A percentile compares a stretch with the other conserved stretches of the same genome.
Evolutionary conservation across 2,329 filamentous ascomycete genomes (phyloP).

Genomic region (Cadophora luteo-olivacea): DNA sequence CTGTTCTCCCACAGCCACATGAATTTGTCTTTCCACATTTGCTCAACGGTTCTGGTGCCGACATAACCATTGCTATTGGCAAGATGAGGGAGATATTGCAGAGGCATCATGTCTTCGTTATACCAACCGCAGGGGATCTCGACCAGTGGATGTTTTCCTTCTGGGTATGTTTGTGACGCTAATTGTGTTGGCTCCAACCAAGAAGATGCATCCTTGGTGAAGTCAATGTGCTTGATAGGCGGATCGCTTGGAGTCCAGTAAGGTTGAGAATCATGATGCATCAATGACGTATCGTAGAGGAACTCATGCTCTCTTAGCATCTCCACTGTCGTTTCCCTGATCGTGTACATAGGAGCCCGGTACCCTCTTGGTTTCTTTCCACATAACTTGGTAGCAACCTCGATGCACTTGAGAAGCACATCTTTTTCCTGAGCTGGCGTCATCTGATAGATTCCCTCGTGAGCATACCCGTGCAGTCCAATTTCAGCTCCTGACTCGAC

Average conservation of each 20-base stretch:
- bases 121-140: background rate
- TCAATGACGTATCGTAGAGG: background rate
- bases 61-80: background rate
- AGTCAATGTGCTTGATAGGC: background rate
- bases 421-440: too few species aligned
- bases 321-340: background rate
- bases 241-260: background rate
- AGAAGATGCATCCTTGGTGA: background rate
- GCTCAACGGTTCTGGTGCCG: background rate
- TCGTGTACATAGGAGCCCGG: background rate
- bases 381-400: background rate
- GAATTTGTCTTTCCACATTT: slow-evolving; percentile 1
- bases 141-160: background rate
- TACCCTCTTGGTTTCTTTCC: background rate
- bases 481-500: too few species aligned
- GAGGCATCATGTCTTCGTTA: background rate
- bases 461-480: too few species aligned
- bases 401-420: too few species aligned
- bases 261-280: slow-evolving; percentile 3
- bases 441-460: too few species aligned
- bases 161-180: background rate
- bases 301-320: background rate
- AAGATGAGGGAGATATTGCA: background rate
- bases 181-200: background rate
- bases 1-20: slow-evolving; percentile 1